Evolutionary conservation across 177 flowering plant species (phyloP), one percentile per base, ranked within the genome.

Genomic region (Tripterygium wilfordii): DNA sequence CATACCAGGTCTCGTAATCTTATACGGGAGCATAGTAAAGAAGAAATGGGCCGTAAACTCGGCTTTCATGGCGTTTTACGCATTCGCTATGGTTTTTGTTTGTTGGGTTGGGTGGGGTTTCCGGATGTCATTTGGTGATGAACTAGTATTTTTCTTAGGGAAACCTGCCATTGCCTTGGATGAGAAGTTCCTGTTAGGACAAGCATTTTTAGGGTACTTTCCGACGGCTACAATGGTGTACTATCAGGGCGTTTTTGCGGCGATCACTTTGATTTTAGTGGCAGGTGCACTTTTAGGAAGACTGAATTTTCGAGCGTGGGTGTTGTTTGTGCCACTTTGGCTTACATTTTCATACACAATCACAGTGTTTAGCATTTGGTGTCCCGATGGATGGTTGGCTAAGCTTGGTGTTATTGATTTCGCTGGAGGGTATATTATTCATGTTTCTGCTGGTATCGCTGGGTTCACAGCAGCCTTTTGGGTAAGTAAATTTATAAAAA

Each of bases 81-180:
- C 69, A 29, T 65, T 64, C n/a, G 69, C 67, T 0, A 53, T 45
- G 14, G 69, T 65, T 4, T 17, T 64, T 1, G 30, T 69, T 0
- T 61, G 74, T n/a, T 69, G 74, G 67, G 74, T 65, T 0, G 61
- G 60, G 5, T 69, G 69, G 74, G 69, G 49, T 24, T 69, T 18
- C 45, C 50, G 52, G 10, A 60, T 68, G 73, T 53, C 73, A n/a
- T 68, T 63, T 22, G 72, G 72, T 5, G 62, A 60, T 0, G 29
- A 42, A 17, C 41, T 63, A 0, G 48, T 60, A 21, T 3, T 17
- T 15, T 68, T 68, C 32, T 13, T 45, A 21, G 69, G 73, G 4
- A 57, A 57, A 35, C 63, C 69, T 0, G 61, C 24, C 0, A 40
- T 42, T 5, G 66, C 69, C 2, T 27, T 69, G 20, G 67, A 55